Evolutionary conservation across 2,329 filamentous ascomycete species (phyloP).

Genomic region (Paraphaeosphaeria minitans): DNA sequence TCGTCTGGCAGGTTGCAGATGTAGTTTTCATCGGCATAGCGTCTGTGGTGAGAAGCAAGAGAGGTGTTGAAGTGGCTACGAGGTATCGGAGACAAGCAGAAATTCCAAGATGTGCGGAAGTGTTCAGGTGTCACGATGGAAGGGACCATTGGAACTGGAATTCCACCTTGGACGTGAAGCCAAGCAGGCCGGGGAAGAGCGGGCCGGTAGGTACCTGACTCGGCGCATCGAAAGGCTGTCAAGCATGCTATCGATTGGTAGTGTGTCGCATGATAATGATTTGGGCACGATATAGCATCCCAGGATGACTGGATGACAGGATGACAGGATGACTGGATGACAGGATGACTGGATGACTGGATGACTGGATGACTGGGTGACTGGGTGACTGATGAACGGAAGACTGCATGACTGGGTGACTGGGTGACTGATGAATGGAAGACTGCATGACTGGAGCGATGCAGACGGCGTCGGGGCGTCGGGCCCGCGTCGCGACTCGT

Average conservation of each 20-base stretch:
- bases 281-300: no score
- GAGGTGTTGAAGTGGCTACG: not conserved
- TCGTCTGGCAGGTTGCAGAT: conserved; percentile 4
- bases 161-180: not conserved
- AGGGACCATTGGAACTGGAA: not conserved
- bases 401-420: no score
- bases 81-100: not conserved
- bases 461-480: no score
- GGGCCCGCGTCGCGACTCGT: not conserved
- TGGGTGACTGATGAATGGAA: no score
- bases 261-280: not conserved
- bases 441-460: no score
- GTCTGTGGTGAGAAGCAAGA: not conserved
- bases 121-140: not conserved
- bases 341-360: no score
- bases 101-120: not conserved
- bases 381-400: no score
- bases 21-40: not conserved
- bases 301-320: no score
- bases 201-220: not conserved
- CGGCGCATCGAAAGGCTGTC: not conserved
- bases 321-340: no score
- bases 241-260: no score
- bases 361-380: no score
- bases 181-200: not conserved